Percentiles rank a stretch among this genome's conserved stretches.
Conservation (phyloP, 106 monocot genomes). For the Amphibolis antarctica region DNA sequence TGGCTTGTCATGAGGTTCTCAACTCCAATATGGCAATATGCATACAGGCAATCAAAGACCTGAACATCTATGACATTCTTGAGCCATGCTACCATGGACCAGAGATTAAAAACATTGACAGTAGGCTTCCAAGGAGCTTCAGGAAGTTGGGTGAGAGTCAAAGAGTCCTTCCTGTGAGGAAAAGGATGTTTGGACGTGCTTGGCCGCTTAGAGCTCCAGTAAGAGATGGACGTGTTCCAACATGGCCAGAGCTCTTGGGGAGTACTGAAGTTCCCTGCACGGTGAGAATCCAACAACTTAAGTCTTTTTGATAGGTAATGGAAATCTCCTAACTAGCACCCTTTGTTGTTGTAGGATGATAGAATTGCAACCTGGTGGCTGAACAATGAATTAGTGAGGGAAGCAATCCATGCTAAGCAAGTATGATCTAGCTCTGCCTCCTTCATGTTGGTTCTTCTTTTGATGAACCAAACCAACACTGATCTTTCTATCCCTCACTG, state of each 20-base stretch:
- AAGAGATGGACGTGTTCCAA: conserved; percentile 69
- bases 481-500: not conserved
- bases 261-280: conserved; percentile 52
- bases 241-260: conserved; percentile 70
- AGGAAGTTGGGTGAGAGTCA: conserved; percentile 59
- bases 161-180: conserved; percentile 58
- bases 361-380: conserved; percentile 66
- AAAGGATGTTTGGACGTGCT: conserved; percentile 87
- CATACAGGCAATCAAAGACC: conserved; percentile 31
- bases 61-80: conserved; percentile 86
- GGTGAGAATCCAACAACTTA: conserved; percentile 11
- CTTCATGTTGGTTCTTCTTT: not conserved
- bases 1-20: not conserved
- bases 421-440: conserved; percentile 17
- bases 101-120: conserved; percentile 24
- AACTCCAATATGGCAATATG: not conserved
- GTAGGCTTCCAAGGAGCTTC: conserved; percentile 58
- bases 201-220: conserved; percentile 90
- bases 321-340: not conserved
- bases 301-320: too few relatives aligned
- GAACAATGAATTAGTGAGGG: conserved; percentile 66
- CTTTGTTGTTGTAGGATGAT: conserved; percentile 31
- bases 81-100: conserved; percentile 81
- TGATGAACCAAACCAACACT: not conserved
- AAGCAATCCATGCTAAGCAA: conserved; percentile 77